Percentiles rank a stretch among this genome's conserved stretches.
phyloP scores from a whole-genome alignment of 176 grass and related monocot species.

The Triticum dicoccoides region DNA sequence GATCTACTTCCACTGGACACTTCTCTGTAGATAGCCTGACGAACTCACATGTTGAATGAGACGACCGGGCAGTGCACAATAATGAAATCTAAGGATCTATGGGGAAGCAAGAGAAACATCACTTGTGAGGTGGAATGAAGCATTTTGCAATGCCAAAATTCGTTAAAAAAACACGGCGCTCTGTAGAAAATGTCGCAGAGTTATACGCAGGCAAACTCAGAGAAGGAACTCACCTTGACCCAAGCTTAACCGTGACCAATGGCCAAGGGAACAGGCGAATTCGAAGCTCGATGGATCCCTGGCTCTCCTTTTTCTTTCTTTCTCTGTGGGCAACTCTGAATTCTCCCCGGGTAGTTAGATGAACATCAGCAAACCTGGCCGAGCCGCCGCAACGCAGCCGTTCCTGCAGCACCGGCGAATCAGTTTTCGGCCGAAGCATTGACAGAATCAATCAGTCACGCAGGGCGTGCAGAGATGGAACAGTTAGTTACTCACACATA shows the following conservation, averaged over 20 bases:
- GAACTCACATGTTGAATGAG: not conserved
- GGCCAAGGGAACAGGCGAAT: not conserved
- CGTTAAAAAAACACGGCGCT: not conserved
- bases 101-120: not conserved
- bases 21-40: not conserved
- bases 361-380: conserved; percentile 57
- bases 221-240: conserved; percentile 18
- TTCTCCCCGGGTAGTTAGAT: conserved; percentile 20
- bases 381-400: not conserved
- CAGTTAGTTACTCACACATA: not conserved
- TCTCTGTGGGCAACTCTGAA: not conserved
- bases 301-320: too few species aligned
- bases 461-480: not conserved
- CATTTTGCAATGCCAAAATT: not conserved
- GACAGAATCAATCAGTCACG: not conserved
- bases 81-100: not conserved
- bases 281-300: not conserved
- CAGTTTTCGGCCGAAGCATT: not conserved
- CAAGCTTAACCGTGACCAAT: not conserved
- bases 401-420: not conserved
- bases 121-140: not conserved
- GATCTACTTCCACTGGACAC: not conserved
- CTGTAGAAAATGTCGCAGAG: not conserved
- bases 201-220: too few species aligned
- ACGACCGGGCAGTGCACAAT: not conserved